Evolutionary conservation across 257 asterid species (phyloP), one percentile per base, ranked within the genome.

Genomic region (Gentiana dahurica): DNA sequence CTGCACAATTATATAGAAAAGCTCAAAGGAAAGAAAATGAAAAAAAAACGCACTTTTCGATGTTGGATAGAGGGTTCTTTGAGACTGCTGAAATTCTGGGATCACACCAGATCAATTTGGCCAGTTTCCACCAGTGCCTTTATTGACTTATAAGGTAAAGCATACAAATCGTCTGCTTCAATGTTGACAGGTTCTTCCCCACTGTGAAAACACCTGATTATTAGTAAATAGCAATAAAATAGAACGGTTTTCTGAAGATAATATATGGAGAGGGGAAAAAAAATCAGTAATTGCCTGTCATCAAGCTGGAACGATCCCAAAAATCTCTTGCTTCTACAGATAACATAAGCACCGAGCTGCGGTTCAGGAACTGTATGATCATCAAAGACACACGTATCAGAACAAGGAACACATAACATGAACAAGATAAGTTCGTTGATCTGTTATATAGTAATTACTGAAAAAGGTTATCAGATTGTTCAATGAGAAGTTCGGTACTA

Each of bases 221-320:
- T 3, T n/a, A 62, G 54, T 54, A 36, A 45, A 74, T 49, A 70
- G 72, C 54, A 66, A 55, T 53, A 7, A 15, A 36, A 53, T 43
- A 34, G 49, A 45, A 44, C 58, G 37, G 51, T 15, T 24, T 49
- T 49, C 36, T 36, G 34, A 33, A 8, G 1, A 44, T 10, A 32
- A 7, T 5, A 41, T 7, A 10, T 41, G 46, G 46, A 41, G 46
- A 10, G 45, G 24, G 46, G 46, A 12, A 24, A 38, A 53, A 55
- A 39, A 15, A 35, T 8, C 7, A 63, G 12, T 61, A 63, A 55
- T 68, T 80, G 71, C 94, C 97, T 73, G 63, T 83, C 97, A 53
- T 83, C 94, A 50, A 91, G 94, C 68, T 86, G 95, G 64, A 84
- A 80, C 41, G 95, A 64, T 65, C 97, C 97, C 49, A 84, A 66